phyloP scores from a whole-genome alignment of 305 asterid genomes.

The Solanum hybrid region DNA sequence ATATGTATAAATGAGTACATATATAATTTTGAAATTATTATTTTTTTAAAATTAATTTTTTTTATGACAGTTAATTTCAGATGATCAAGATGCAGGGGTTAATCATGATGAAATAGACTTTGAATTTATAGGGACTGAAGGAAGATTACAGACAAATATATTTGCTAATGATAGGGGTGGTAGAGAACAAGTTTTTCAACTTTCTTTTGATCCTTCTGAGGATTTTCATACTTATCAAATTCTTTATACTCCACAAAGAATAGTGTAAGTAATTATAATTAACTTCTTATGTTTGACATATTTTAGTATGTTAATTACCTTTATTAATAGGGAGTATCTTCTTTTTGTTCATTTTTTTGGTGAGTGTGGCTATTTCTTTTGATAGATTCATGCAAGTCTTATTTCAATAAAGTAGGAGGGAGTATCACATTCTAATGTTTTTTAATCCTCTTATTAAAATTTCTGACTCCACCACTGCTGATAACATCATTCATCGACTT shows the following conservation, averaged over 20 bases:
- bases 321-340: background rate
- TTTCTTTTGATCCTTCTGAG: constrained; percentile 29
- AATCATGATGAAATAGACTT: constrained; percentile 29
- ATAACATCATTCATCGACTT: background rate
- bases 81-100: background rate
- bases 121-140: constrained; percentile 24
- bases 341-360: background rate
- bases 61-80: constrained; percentile 23
- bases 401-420: background rate
- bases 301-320: background rate
- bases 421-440: background rate
- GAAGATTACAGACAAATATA: constrained; percentile 21
- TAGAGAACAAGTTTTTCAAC: constrained; percentile 23
- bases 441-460: background rate
- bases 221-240: constrained; percentile 25
- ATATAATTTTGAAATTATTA: background rate
- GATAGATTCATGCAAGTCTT: background rate
- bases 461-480: background rate
- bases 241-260: constrained; percentile 21
- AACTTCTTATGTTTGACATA: background rate
- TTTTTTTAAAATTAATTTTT: background rate
- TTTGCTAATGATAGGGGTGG: constrained; percentile 25
- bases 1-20: background rate
- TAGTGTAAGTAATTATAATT: constrained; percentile 15
- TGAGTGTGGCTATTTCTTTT: background rate